phyloP scores from a whole-genome alignment of 2,329 filamentous ascomycete genomes.

The Tothia fuscella region DNA sequence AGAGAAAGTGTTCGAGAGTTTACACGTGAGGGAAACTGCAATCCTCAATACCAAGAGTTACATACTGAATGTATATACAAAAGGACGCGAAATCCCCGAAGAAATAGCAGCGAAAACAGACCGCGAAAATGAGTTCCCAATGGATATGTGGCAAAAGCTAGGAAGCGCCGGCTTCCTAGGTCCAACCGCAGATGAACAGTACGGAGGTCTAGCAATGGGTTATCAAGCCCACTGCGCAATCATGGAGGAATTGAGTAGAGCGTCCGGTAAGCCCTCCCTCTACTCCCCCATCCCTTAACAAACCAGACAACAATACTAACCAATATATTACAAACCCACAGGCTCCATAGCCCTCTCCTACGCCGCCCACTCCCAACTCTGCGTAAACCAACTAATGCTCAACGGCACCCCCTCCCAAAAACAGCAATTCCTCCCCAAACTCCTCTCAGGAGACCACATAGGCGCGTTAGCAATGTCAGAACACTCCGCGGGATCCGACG shows the following conservation, averaged over 20 bases:
- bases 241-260: constrained; percentile 87
- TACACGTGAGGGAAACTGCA: constrained; percentile 36
- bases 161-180: constrained; percentile 84
- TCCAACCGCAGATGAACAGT: constrained; percentile 84
- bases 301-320: background rate
- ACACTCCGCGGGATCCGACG: constrained; percentile 79
- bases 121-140: constrained; percentile 74
- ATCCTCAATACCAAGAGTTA: background rate
- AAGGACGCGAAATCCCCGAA: constrained; percentile 71
- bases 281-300: too few relatives aligned
- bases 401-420: constrained; percentile 78
- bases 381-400: constrained; percentile 89
- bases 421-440: constrained; percentile 60
- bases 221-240: constrained; percentile 95
- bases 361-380: constrained; percentile 89
- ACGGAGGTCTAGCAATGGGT: constrained; percentile 80
- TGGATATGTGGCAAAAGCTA: constrained; percentile 85
- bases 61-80: background rate
- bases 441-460: constrained; percentile 69
- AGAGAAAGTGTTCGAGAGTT: constrained; percentile 83
- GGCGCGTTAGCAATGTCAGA: constrained; percentile 94
- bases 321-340: constrained; percentile 18
- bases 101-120: constrained; percentile 77
- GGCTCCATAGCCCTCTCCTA: constrained; percentile 85
- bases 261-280: too few relatives aligned